phyloP scores from a whole-genome alignment of 2,329 filamentous ascomycete species.

The Pestalotiopsis sp. region DNA sequence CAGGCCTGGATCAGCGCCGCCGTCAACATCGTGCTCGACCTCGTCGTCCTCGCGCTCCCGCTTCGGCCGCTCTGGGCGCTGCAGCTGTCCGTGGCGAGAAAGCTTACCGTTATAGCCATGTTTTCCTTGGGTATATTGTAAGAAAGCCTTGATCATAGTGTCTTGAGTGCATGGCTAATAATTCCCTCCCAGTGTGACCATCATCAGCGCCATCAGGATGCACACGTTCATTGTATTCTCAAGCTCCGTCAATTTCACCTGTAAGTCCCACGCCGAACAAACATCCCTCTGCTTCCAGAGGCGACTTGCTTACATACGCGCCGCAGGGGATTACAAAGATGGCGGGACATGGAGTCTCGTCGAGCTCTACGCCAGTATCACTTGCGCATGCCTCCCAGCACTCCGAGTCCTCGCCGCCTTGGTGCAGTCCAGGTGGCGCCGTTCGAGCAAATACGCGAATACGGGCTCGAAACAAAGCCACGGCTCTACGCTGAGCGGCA shows the following conservation, averaged over 20 bases:
- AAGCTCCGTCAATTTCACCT: conserved; percentile 41
- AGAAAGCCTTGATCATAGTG: conserved; percentile 16
- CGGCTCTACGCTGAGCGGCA: neutral
- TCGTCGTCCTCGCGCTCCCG: conserved; percentile 29
- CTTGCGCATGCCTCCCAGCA: conserved; percentile 45
- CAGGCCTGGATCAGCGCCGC: conserved; percentile 32
- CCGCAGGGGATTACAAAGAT: conserved; percentile 33
- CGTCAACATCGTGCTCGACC: conserved; percentile 31
- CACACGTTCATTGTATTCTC: conserved; percentile 44
- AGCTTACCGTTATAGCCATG: conserved; percentile 36
- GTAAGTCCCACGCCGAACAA: conserved; percentile 13
- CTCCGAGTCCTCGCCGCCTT: conserved; percentile 26
- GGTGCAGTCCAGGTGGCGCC: conserved; percentile 10
- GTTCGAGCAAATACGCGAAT: neutral
- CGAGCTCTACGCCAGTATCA: conserved; percentile 44
- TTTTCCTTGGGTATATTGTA: conserved; percentile 40
- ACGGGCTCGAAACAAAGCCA: neutral
- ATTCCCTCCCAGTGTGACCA: conserved; percentile 37
- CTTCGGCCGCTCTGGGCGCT: conserved; percentile 30
- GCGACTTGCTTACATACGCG: neutral
- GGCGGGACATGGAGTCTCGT: conserved; percentile 43
- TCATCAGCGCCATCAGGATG: conserved; percentile 46
- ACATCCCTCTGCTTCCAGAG: neutral
- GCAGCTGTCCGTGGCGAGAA: conserved; percentile 33
- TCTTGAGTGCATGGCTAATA: neutral